Evolutionary conservation across 2,329 filamentous ascomycete species (phyloP).

Genomic region (Fusarium sp.): DNA sequence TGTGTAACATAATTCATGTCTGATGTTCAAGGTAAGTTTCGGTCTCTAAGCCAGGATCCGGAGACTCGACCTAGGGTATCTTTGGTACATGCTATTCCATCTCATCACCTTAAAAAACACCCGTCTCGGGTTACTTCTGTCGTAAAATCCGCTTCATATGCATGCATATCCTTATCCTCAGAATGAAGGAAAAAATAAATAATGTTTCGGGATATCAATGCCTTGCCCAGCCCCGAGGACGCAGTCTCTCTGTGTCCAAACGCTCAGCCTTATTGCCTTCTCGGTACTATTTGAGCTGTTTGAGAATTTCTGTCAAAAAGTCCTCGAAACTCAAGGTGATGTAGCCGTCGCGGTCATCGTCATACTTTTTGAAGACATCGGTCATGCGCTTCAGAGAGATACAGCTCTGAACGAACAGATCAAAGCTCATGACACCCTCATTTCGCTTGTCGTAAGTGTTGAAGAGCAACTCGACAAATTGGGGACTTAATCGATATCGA

Average conservation of each 20-base stretch:
- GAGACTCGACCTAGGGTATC: slow-evolving; percentile 47
- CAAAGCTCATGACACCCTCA: slow-evolving; percentile 84
- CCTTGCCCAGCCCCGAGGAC: background rate
- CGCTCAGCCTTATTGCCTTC: background rate
- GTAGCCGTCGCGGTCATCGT: slow-evolving; percentile 95
- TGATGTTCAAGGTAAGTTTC: slow-evolving; percentile 38
- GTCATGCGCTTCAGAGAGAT: slow-evolving; percentile 98
- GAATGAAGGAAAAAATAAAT: slow-evolving; percentile 12
- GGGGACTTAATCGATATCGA: slow-evolving; percentile 86
- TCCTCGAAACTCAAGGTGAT: slow-evolving; percentile 86
- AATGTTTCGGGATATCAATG: background rate
- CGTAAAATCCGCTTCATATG: slow-evolving; percentile 20
- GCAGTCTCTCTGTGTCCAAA: background rate
- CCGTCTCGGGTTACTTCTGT: slow-evolving; percentile 13
- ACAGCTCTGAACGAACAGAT: slow-evolving; percentile 97
- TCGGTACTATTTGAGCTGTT: slow-evolving; percentile 63
- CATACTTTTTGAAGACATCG: slow-evolving; percentile 98
- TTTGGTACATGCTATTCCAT: slow-evolving; percentile 37
- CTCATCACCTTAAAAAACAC: slow-evolving; percentile 7
- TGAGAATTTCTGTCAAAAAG: slow-evolving; percentile 76
- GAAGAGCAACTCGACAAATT: slow-evolving; percentile 88
- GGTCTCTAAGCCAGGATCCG: slow-evolving; percentile 43
- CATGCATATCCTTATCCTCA: slow-evolving; percentile 7
- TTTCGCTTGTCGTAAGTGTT: slow-evolving; percentile 84
- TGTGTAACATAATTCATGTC: slow-evolving; percentile 28